These are phyloP conservation scores for Dioszegia hungarica DNA, from an alignment of 768 basidiomycete genomes.

Conservation along the genomic window DNA sequence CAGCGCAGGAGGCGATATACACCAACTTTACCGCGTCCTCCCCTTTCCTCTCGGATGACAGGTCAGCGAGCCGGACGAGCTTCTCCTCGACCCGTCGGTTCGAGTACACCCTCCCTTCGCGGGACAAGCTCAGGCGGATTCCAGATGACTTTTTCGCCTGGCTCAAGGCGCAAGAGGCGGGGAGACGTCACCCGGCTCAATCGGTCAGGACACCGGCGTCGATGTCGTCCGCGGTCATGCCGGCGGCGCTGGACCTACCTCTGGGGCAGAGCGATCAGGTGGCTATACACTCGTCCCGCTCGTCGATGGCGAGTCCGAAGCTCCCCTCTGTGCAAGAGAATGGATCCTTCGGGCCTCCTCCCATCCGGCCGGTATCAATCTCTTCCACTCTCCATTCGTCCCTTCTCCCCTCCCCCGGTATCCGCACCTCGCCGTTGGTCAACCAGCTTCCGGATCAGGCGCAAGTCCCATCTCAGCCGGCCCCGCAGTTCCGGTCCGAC, in stretches of 20 bases:
- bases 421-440: constrained; percentile 13
- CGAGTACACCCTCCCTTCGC: constrained; percentile 28
- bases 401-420: background rate
- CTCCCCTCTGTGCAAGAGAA: no score
- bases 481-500: constrained; percentile 16
- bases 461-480: constrained; percentile 14
- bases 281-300: no score
- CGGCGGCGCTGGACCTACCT: constrained; percentile 10
- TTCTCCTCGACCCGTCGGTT: constrained; percentile 39
- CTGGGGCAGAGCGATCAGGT: background rate
- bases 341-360: no score
- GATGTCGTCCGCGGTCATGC: constrained; percentile 2
- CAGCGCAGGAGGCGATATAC: constrained; percentile 35
- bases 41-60: constrained; percentile 28
- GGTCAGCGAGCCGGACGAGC: constrained; percentile 31
- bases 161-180: constrained; percentile 34
- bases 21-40: constrained; percentile 14
- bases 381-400: no score
- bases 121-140: constrained; percentile 19
- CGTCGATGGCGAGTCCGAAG: no score
- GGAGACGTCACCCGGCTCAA: background rate
- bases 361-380: no score
- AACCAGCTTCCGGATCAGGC: constrained; percentile 16
- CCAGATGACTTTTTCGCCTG: constrained; percentile 46
- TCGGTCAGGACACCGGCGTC: constrained; percentile 2